A percentile compares a stretch with the other conserved stretches of the same genome.
Evolutionary conservation across 306 rosid species (phyloP).

Genomic region (Quercus dentata): DNA sequence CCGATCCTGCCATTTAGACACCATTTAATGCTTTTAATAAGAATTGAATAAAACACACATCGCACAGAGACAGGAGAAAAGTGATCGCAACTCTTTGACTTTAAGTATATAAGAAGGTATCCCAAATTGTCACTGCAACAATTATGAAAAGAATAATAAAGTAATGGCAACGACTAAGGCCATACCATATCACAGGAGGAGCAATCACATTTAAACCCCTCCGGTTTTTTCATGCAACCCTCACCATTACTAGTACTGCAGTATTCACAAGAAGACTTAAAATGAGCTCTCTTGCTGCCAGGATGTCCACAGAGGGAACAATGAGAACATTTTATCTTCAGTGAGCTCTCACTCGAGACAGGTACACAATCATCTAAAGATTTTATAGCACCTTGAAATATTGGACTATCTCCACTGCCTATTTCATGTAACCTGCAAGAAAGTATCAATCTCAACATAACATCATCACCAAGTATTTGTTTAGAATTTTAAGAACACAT

Average conservation of each 20-base stretch:
- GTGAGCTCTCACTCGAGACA: conserved; percentile 35
- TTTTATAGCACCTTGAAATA: conserved; percentile 31
- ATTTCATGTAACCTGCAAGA: conserved; percentile 65
- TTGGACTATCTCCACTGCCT: conserved; percentile 48
- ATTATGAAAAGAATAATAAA: conserved; percentile 1
- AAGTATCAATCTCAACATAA: neutral
- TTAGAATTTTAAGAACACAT: neutral
- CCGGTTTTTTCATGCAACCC: conserved; percentile 70
- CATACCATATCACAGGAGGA: conserved; percentile 63
- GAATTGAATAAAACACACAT: neutral
- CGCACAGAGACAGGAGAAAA: neutral
- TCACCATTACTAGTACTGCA: conserved; percentile 38
- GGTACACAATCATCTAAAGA: conserved; percentile 30
- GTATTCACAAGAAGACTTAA: conserved; percentile 54
- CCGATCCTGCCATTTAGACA: conserved; percentile 51
- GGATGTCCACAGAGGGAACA: conserved; percentile 96
- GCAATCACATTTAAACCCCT: conserved; percentile 78
- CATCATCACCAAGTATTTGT: neutral
- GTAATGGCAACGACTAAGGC: neutral
- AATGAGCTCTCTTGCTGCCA: conserved; percentile 69
- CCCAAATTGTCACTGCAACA: neutral
- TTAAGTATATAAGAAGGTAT: neutral
- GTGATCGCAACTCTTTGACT: neutral
- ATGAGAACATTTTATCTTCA: conserved; percentile 53
- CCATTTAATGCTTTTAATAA: conserved; percentile 6